Evolutionary conservation across 2,329 filamentous ascomycete genomes (phyloP).

Genomic region (Escovopsis weberi): DNA sequence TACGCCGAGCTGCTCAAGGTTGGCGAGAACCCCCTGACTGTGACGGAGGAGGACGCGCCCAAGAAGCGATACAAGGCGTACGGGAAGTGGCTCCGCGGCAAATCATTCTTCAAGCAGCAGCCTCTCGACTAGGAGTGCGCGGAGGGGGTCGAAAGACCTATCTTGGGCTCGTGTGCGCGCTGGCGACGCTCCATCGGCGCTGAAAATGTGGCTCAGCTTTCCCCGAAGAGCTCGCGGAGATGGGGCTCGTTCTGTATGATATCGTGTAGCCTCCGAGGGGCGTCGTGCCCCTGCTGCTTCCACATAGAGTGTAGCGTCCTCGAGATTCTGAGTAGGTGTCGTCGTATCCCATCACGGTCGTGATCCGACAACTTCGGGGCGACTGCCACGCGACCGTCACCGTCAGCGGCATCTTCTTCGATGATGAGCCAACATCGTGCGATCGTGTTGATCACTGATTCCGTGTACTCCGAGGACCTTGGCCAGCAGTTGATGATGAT

Average conservation of each 20-base stretch:
- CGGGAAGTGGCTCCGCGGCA: slow-evolving; percentile 83
- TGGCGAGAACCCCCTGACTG: slow-evolving; percentile 71
- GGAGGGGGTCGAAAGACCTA: background rate
- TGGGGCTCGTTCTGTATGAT: slow-evolving; percentile 13
- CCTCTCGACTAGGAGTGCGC: slow-evolving; percentile 35
- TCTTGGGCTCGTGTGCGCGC: too few species aligned
- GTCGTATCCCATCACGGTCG: background rate
- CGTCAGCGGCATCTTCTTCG: slow-evolving; percentile 16
- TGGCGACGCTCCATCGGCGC: background rate
- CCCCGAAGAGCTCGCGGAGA: slow-evolving; percentile 16
- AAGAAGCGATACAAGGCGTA: slow-evolving; percentile 98
- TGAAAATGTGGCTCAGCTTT: background rate
- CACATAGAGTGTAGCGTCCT: slow-evolving; percentile 12
- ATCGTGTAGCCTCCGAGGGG: slow-evolving; percentile 7
- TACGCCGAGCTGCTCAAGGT: slow-evolving; percentile 67
- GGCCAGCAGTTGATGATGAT: slow-evolving; percentile 56
- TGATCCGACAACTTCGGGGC: background rate
- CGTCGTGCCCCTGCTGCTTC: slow-evolving; percentile 5
- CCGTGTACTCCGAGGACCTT: slow-evolving; percentile 44
- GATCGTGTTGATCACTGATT: slow-evolving; percentile 48
- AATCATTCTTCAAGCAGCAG: slow-evolving; percentile 91
- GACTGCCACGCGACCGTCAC: background rate
- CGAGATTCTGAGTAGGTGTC: slow-evolving; percentile 8
- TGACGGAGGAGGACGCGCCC: slow-evolving; percentile 68
- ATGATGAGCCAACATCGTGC: slow-evolving; percentile 49